Evolutionary conservation across 768 basidiomycete species (phyloP).

Genomic region (Vishniacozyma victoriae): DNA sequence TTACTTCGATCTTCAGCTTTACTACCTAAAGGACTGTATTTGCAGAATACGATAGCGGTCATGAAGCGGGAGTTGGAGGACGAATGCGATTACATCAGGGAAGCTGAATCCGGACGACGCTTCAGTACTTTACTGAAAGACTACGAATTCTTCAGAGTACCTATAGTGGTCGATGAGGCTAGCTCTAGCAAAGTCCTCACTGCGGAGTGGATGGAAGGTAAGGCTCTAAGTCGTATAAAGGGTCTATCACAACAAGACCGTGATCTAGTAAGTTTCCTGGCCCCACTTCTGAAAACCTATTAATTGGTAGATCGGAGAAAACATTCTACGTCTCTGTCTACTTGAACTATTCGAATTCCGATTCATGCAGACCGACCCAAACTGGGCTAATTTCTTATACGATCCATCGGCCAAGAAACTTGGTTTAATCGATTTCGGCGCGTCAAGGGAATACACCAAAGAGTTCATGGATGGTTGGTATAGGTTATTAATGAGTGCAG

Average conservation of each 20-base stretch:
- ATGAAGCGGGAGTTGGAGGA: conserved; percentile 85
- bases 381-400: conserved; percentile 97
- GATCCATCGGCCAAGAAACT: conserved; percentile 55
- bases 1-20: conserved; percentile 72
- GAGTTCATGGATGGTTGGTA: conserved; percentile 87
- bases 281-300: background rate
- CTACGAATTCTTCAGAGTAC: conserved; percentile 69
- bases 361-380: conserved; percentile 97
- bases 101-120: conserved; percentile 63
- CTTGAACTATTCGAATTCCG: conserved; percentile 85
- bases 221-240: conserved; percentile 67
- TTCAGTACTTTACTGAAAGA: conserved; percentile 52
- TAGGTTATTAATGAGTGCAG: conserved; percentile 72
- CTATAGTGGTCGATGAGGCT: conserved; percentile 71
- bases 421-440: conserved; percentile 85
- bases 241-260: conserved; percentile 55
- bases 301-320: conserved; percentile 64
- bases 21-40: conserved; percentile 79
- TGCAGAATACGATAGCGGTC: conserved; percentile 80
- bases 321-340: conserved; percentile 78
- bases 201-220: conserved; percentile 77
- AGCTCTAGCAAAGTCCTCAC: conserved; percentile 79
- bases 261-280: conserved; percentile 58
- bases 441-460: conserved; percentile 76
- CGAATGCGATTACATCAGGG: conserved; percentile 83